Evolutionary conservation across 441 rosid genomes (phyloP), one percentile per base, ranked within the genome.

Genomic region (Breynia disticha): DNA sequence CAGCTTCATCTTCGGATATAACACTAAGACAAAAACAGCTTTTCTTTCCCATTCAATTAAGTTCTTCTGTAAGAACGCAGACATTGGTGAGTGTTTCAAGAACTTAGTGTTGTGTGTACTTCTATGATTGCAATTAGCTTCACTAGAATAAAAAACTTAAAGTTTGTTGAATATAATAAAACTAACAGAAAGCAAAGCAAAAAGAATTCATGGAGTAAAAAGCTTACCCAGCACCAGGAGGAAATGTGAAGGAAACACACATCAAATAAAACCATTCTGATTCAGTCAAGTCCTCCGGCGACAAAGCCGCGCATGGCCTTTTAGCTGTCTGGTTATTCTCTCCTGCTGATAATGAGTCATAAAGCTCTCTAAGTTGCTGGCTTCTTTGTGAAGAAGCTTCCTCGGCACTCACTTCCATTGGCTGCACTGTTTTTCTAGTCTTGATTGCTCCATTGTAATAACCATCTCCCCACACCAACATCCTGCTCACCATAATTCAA

Each of bases 231-330:
- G 70, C 66, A 16, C 86, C 86, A 51, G 84, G 80, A 66, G 85
- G 66, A 47, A 88, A 91, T 48, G 95, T 78, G 78, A 88, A 88
- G 64, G 98, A 86, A n/a, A 80, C 95, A 52, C 97, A 88, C 90
- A 91, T 89, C 57, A 91, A 67, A 60, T 91, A 91, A 72, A 91
- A 91, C 98, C 98, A 91, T 55, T 91, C 98, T 0, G 98, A 74
- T 73, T 93, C 97, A 5, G 98, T 93, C 39, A 93, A 70, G 82
- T 91, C 98, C 71, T 91, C 98, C 6, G 98, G 98, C 0, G 95
- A 88, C 62, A 91, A 72, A 22, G 98, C 76, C 0, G 95, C 95
- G 54, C 82, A 74, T 16, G 91, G 95, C 53, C 98, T 69, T 49
- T 79, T 66, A 9, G 82, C 66, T 0, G 86, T 81, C 55, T 72